phyloP scores from a whole-genome alignment of 805 yeast species.

The Saccharomycopsis capsularis region DNA sequence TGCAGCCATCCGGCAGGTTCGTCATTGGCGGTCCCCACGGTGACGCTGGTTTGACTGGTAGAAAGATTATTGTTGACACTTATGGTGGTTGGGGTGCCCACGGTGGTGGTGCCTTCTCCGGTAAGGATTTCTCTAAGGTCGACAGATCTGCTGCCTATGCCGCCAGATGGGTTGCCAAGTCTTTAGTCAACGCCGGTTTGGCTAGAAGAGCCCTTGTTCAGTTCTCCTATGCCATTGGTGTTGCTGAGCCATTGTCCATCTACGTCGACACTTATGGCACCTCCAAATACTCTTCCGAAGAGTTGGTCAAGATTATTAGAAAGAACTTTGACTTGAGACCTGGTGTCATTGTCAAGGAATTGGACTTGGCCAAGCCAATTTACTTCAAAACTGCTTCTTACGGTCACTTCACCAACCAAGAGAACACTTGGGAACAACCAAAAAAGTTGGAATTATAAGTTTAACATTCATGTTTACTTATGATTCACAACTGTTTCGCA shows the following conservation, averaged over 20 bases:
- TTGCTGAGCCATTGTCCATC: constrained; percentile 97
- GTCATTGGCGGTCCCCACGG: constrained; percentile 99
- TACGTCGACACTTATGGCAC: constrained; percentile 98
- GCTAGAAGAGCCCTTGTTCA: constrained; percentile 97
- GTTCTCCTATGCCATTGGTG: constrained; percentile 99
- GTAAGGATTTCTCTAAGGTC: constrained; percentile 99
- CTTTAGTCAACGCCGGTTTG: constrained; percentile 88
- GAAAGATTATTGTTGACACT: constrained; percentile 98
- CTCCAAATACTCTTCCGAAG: constrained; percentile 79
- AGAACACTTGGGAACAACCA: constrained; percentile 98
- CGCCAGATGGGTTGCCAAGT: constrained; percentile 99
- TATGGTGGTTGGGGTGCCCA: constrained; percentile 99
- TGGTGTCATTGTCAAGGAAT: constrained; percentile 95
- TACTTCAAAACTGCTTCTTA: constrained; percentile 98
- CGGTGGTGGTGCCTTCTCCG: constrained; percentile 99
- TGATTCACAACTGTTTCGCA: too few species aligned
- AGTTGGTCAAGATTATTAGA: constrained; percentile 85
- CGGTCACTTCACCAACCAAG: constrained; percentile 99
- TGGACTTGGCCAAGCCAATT: constrained; percentile 98
- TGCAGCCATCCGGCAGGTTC: constrained; percentile 99
- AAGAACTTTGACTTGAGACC: constrained; percentile 99
- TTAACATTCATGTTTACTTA: neutral
- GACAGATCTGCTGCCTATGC: constrained; percentile 99
- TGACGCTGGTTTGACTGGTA: constrained; percentile 99
- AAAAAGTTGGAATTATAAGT: constrained; percentile 46